These are phyloP conservation scores for Aspergillus pseudoglaucus DNA, from an alignment of 2,329 filamentous ascomycete genomes.

Conservation along the genomic window DNA sequence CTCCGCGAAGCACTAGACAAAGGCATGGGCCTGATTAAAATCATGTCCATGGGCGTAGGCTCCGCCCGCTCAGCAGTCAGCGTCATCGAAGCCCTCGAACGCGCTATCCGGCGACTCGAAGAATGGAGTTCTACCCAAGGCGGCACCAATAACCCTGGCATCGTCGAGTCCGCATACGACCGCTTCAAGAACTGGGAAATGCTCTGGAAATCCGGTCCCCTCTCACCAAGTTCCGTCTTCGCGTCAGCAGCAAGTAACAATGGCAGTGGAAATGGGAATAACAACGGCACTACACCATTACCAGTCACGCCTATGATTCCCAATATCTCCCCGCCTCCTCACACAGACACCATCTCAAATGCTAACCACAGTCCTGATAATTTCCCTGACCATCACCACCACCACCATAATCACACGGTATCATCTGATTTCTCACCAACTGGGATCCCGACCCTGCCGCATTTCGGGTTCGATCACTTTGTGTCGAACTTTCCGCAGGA, in stretches of 20 bases:
- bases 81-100: slow-evolving; percentile 49
- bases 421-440: slow-evolving; percentile 23
- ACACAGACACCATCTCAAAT: neutral
- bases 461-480: slow-evolving; percentile 34
- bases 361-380: neutral
- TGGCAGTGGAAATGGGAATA: slow-evolving; percentile 1
- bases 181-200: slow-evolving; percentile 49
- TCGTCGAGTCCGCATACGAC: slow-evolving; percentile 45
- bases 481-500: slow-evolving; percentile 37
- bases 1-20: slow-evolving; percentile 44
- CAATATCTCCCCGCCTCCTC: too few species aligned
- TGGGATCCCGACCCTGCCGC: slow-evolving; percentile 14
- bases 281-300: slow-evolving; percentile 5
- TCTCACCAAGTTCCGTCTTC: slow-evolving; percentile 26
- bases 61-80: slow-evolving; percentile 49
- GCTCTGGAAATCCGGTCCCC: slow-evolving; percentile 39
- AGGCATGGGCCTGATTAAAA: slow-evolving; percentile 47
- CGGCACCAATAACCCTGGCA: slow-evolving; percentile 23
- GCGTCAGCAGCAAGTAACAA: slow-evolving; percentile 14
- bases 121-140: slow-evolving; percentile 34
- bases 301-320: slow-evolving; percentile 17
- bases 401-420: slow-evolving; percentile 11
- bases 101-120: slow-evolving; percentile 43
- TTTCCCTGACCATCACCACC: neutral
- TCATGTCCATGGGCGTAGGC: slow-evolving; percentile 49